These are phyloP conservation scores for Salinomyces thailandicus DNA, from an alignment of 2,329 filamentous ascomycete genomes.

Conservation along the genomic window DNA sequence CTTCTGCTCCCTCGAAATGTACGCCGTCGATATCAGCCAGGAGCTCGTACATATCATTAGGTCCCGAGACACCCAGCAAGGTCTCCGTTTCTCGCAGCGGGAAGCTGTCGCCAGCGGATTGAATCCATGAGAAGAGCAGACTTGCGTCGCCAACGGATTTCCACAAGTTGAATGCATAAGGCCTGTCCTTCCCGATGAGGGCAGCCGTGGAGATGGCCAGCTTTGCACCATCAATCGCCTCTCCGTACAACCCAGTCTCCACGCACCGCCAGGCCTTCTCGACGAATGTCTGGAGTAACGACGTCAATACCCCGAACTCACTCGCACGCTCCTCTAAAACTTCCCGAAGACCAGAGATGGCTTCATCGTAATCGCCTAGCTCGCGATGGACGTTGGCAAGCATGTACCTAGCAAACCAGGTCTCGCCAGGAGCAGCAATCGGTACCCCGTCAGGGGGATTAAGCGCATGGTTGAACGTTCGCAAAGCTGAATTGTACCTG, in stretches of 20 bases:
- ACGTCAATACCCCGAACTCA: conserved; percentile 81
- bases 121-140: conserved; percentile 69
- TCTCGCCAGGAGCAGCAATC: conserved; percentile 52
- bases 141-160: conserved; percentile 84
- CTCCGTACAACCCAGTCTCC: conserved; percentile 77
- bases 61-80: conserved; percentile 48
- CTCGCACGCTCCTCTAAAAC: conserved; percentile 58
- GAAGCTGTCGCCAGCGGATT: conserved; percentile 53
- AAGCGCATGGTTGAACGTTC: conserved; percentile 79
- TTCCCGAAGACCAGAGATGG: conserved; percentile 63
- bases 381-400: conserved; percentile 89
- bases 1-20: conserved; percentile 3
- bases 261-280: conserved; percentile 70
- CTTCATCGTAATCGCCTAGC: conserved; percentile 77
- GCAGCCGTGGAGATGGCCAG: conserved; percentile 60
- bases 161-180: conserved; percentile 86
- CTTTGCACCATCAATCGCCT: conserved; percentile 59
- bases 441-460: conserved; percentile 54
- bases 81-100: conserved; percentile 48
- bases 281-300: conserved; percentile 75
- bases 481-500: conserved; percentile 84
- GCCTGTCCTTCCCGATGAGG: conserved; percentile 48
- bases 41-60: conserved; percentile 46
- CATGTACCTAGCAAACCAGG: conserved; percentile 96
- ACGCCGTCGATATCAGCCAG: conserved; percentile 62